Percentiles rank a stretch among this genome's conserved stretches.
Evolutionary conservation across 768 basidiomycete species (phyloP).

Genomic region (Leucosporidium yakuticum): DNA sequence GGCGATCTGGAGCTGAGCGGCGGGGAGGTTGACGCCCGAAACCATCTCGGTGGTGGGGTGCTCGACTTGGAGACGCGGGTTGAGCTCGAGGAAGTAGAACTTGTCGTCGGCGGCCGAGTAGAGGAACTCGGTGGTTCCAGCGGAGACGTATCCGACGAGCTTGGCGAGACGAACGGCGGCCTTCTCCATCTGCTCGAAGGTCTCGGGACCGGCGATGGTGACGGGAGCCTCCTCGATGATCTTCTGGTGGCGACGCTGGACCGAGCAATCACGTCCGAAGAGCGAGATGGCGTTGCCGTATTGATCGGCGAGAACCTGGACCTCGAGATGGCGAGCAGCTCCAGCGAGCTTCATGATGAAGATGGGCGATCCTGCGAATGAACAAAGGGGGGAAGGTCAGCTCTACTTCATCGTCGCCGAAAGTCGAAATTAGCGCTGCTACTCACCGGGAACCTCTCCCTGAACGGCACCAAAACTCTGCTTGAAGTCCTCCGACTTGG

Average conservation of each 20-base stretch:
- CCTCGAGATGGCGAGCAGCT: conserved; percentile 93
- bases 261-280: conserved; percentile 98
- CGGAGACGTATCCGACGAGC: conserved; percentile 96
- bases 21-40: conserved; percentile 95
- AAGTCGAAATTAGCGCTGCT: not conserved
- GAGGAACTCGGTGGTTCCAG: conserved; percentile 76
- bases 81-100: conserved; percentile 97
- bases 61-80: conserved; percentile 98
- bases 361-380: conserved; percentile 76
- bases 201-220: conserved; percentile 85
- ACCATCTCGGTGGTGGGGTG: conserved; percentile 99
- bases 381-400: conserved; percentile 16
- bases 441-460: conserved; percentile 89
- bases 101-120: conserved; percentile 86
- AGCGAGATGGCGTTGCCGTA: conserved; percentile 98
- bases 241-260: conserved; percentile 98
- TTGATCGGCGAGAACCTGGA: conserved; percentile 96
- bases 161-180: conserved; percentile 99
- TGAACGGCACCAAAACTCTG: conserved; percentile 89
- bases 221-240: conserved; percentile 99
- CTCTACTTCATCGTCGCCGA: not conserved
- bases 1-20: conserved; percentile 91
- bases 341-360: conserved; percentile 99
- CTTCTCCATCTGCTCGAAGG: conserved; percentile 95
- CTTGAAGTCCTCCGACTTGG: conserved; percentile 76